Evolutionary conservation across 2,329 filamentous ascomycete genomes (phyloP).

Genomic region (Arachnomyces sp.): DNA sequence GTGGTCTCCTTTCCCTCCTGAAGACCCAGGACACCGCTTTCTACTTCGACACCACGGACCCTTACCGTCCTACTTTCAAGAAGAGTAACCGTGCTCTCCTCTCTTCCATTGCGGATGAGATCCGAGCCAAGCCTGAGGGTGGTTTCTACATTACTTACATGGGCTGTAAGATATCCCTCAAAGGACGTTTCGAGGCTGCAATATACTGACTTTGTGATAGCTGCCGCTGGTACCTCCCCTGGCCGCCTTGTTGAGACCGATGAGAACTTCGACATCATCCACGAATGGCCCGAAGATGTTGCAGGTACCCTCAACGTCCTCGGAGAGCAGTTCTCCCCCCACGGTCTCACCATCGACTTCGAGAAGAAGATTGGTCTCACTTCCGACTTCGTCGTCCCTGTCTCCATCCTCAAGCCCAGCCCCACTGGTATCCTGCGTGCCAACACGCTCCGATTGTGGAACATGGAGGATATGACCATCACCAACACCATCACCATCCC

Average conservation of each 20-base stretch:
- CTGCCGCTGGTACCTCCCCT: slow-evolving; percentile 49
- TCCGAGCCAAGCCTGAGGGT: slow-evolving; percentile 54
- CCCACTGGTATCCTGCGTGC: slow-evolving; percentile 43
- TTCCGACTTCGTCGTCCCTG: slow-evolving; percentile 55
- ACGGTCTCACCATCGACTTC: slow-evolving; percentile 52
- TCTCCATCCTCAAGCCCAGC: slow-evolving; percentile 54
- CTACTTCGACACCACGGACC: slow-evolving; percentile 53
- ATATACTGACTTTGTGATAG: slow-evolving; percentile 14
- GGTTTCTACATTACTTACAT: slow-evolving; percentile 57
- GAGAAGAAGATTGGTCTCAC: slow-evolving; percentile 51
- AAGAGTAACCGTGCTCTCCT: slow-evolving; percentile 54
- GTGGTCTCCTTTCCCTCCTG: slow-evolving; percentile 50
- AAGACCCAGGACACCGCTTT: slow-evolving; percentile 55
- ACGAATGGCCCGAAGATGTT: slow-evolving; percentile 54
- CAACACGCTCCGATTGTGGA: slow-evolving; percentile 54
- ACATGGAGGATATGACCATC: slow-evolving; percentile 45
- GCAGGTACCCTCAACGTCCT: slow-evolving; percentile 48
- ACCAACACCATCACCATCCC: slow-evolving; percentile 55
- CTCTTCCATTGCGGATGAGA: slow-evolving; percentile 53
- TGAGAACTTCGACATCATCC: slow-evolving; percentile 51
- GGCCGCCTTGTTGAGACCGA: slow-evolving; percentile 56
- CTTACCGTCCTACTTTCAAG: slow-evolving; percentile 50
- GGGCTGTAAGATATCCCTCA: slow-evolving; percentile 35
- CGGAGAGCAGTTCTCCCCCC: slow-evolving; percentile 52
- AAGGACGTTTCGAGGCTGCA: not conserved